A percentile compares a stretch with the other conserved stretches of the same genome.
These are phyloP conservation scores for Neurospora discreta DNA, from an alignment of 495 filamentous ascomycete species.

Conservation along the genomic window DNA sequence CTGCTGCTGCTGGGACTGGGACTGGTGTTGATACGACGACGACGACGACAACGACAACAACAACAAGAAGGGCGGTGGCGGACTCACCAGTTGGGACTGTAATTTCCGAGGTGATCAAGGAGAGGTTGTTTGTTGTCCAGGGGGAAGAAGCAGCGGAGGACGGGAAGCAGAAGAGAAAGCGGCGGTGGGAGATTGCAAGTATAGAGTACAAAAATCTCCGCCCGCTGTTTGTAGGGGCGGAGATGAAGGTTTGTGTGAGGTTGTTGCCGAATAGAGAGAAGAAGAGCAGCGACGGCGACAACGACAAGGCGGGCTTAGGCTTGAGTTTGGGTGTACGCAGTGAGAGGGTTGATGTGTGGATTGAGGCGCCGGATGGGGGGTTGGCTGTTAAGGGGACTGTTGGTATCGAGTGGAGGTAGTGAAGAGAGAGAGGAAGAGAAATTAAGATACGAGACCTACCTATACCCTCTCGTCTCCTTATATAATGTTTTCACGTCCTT, in stretches of 20 bases:
- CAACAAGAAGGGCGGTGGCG: too few relatives aligned
- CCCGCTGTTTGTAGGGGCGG: constrained; percentile 64
- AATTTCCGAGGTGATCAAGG: neutral
- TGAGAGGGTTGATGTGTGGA: constrained; percentile 51
- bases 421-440: neutral
- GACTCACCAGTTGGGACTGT: neutral
- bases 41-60: too few relatives aligned
- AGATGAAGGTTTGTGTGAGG: constrained; percentile 47
- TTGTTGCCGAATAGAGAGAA: constrained; percentile 13
- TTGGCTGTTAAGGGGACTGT: constrained; percentile 47
- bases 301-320: constrained; percentile 2
- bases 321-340: neutral
- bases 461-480: neutral
- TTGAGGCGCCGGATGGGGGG: constrained; percentile 47
- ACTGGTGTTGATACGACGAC: neutral
- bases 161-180: constrained; percentile 5
- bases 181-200: constrained; percentile 21
- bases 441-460: neutral
- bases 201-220: constrained; percentile 77
- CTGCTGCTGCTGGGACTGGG: neutral
- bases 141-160: neutral
- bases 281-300: neutral
- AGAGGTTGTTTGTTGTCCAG: neutral
- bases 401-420: neutral
- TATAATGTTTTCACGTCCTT: neutral